Base-by-base conservation (phyloP, 306 rosid genomes). In the Glycine latifolia region DNA sequence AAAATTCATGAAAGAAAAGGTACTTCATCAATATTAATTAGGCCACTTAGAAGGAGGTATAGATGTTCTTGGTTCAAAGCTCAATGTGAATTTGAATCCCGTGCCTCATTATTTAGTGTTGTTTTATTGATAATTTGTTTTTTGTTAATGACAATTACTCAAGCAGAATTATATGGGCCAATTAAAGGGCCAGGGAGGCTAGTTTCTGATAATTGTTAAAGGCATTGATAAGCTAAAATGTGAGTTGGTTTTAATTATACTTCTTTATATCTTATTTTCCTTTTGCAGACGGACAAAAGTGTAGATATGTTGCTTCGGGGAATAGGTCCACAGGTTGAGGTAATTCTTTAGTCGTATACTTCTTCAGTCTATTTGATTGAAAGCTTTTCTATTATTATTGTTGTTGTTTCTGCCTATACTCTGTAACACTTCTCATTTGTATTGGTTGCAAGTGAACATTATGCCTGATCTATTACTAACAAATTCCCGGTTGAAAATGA, bases 281-380 rank as follows among this genome's bases (percentile, higher is more conserved):
- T 71, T 84, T 53, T 71, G 76, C 89, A 91, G 95, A 91, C 90
- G 33, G 88, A 89, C 74, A 91, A 89, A 84, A 89, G 95, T 67
- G 90, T 91, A 68, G 95, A 91, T 83, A 79, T 89, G 80, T 71
- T 91, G 88, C 95, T 91, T 46, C 85, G 81, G 17, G 89, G 90
- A 14, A 81, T 77, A 82, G 53, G 1, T 83, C 93, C 95, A 49
- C 92, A 86, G 77, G 93, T 89, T 60, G 93, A 91, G 95, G 95
- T 91, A 89, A 81, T 83, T 79, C 41, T 86, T 62, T 41, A 47
- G 33, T 52, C 15, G 20, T 14, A 56, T 67, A 53, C 54, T 62
- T 82, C 20, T 78, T 17, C 63, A 39, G 41, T 81, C 75, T 67
- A 63, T 82, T 54, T 71, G 4, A 17, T 75, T 33, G 11, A 17